Conservation (phyloP, 768 basidiomycete genomes). For the Cubamyces sp. region DNA sequence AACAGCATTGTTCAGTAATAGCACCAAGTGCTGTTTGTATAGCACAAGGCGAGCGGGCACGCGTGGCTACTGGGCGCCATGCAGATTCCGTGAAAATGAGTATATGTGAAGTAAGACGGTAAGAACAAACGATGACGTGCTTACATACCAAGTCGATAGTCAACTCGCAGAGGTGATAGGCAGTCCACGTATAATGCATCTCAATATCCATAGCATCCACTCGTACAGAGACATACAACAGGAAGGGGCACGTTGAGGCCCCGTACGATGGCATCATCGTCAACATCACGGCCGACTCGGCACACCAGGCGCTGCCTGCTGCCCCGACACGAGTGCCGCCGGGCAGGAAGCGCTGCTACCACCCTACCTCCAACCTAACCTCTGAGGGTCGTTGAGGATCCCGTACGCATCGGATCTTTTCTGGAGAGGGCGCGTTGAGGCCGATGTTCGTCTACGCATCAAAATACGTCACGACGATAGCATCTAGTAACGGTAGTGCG, state of each 20-base stretch:
- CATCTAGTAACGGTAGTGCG: slow-evolving; percentile 67
- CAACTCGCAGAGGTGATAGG: too few species aligned
- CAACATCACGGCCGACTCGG: slow-evolving; percentile 11
- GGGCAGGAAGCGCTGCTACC: slow-evolving; percentile 24
- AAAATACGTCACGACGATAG: slow-evolving; percentile 14
- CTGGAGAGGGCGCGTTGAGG: slow-evolving; percentile 58
- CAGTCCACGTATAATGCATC: too few species aligned
- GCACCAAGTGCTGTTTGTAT: too few species aligned
- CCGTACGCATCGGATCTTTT: slow-evolving; percentile 31
- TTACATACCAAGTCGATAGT: too few species aligned
- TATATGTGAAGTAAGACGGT: too few species aligned
- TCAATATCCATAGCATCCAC: slow-evolving; percentile 7
- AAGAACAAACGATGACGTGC: too few species aligned
- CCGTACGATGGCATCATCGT: slow-evolving; percentile 20
- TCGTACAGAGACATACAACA: slow-evolving; percentile 6
- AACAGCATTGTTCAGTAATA: too few species aligned
- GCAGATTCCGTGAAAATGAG: neutral
- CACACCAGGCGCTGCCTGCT: slow-evolving; percentile 14
- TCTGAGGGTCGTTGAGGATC: slow-evolving; percentile 38
- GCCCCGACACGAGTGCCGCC: slow-evolving; percentile 13
- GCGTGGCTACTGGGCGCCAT: too few species aligned
- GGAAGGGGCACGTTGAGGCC: slow-evolving; percentile 35
- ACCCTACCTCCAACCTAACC: slow-evolving; percentile 26
- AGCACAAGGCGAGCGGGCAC: too few species aligned
- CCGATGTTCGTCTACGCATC: slow-evolving; percentile 37